Evolutionary conservation across 108 stramenopile genomes (phyloP).

Genomic region (Nannochloropsis gaditana): DNA sequence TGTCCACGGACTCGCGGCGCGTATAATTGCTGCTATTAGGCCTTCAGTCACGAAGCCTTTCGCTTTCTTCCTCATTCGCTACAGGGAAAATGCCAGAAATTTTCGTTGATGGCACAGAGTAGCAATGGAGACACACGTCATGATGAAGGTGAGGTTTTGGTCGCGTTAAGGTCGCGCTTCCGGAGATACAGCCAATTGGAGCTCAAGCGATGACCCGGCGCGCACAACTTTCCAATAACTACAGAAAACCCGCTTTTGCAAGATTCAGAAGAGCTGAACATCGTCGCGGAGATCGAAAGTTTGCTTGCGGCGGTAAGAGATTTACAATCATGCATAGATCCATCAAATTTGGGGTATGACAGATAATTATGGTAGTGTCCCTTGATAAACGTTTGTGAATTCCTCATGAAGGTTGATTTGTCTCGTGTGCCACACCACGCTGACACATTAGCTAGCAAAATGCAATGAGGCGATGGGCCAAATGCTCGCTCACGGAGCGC

Average conservation of each 20-base stretch:
- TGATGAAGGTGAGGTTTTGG: conserved; percentile 30
- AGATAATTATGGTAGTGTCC: too few species aligned
- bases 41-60: too few species aligned
- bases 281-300: conserved; percentile 40
- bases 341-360: too few species aligned
- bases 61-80: background rate
- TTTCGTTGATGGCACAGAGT: background rate
- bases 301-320: conserved; percentile 30
- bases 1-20: background rate
- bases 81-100: background rate
- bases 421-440: too few species aligned
- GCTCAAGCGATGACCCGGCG: background rate
- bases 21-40: too few species aligned
- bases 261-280: conserved; percentile 28
- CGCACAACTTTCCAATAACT: too few species aligned
- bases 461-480: conserved; percentile 41
- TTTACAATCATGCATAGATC: too few species aligned
- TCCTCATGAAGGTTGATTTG: too few species aligned
- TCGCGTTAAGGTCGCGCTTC: background rate
- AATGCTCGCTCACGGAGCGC: conserved; percentile 24
- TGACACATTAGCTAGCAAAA: conserved; percentile 22
- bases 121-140: conserved; percentile 41
- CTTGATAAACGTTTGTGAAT: too few species aligned
- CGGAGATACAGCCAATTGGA: background rate
- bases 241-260: conserved; percentile 39